phyloP scores from a whole-genome alignment of 2,329 filamentous ascomycete genomes.

The Penicillium sp. region DNA sequence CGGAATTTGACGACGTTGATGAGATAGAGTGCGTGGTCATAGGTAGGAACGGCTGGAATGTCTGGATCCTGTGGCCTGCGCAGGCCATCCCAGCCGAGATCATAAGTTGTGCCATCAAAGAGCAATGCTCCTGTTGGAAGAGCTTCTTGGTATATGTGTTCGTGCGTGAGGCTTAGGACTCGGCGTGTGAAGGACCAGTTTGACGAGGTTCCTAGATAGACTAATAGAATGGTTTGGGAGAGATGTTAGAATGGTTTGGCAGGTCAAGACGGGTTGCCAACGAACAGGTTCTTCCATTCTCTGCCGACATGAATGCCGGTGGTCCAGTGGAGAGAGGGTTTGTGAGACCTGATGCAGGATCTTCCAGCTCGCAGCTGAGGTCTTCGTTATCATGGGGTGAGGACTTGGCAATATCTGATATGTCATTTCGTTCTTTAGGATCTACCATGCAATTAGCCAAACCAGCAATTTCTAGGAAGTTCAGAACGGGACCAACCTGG shows the following conservation, averaged over 20 bases:
- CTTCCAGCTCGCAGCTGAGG: conserved; percentile 23
- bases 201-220: conserved; percentile 28
- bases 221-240: conserved; percentile 1
- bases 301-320: conserved; percentile 47
- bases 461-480: background rate
- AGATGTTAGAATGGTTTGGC: conserved; percentile 22
- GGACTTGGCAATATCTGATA: conserved; percentile 19
- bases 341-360: conserved; percentile 38
- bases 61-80: conserved; percentile 36
- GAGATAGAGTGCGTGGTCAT: conserved; percentile 55
- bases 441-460: conserved; percentile 7
- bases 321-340: conserved; percentile 48
- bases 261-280: conserved; percentile 1
- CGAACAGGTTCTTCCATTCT: conserved; percentile 49
- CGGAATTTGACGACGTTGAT: conserved; percentile 60
- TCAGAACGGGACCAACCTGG: conserved; percentile 11
- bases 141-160: conserved; percentile 24
- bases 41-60: conserved; percentile 45
- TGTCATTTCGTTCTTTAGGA: conserved; percentile 23
- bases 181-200: conserved; percentile 29
- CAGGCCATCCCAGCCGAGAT: conserved; percentile 54
- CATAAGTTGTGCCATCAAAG: conserved; percentile 56
- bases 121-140: conserved; percentile 50
- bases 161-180: conserved; percentile 26
- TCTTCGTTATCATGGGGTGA: conserved; percentile 15